Evolutionary conservation across 2,329 filamentous ascomycete species (phyloP), one percentile per base, ranked within the genome.

Genomic region (Aureobasidium sp.): DNA sequence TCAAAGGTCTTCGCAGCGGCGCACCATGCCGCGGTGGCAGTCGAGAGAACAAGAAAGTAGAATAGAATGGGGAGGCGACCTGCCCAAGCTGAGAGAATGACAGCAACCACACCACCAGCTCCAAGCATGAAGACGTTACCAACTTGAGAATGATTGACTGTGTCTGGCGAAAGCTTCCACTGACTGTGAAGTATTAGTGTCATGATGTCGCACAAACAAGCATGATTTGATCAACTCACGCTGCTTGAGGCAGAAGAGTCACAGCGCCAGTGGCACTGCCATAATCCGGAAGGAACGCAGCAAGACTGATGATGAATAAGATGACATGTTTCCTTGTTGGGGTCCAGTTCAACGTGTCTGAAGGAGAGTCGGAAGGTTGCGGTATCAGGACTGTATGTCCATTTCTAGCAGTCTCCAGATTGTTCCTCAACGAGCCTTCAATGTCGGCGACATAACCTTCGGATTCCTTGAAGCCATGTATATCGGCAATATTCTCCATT

Each of bases 91-190:
- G 73, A 69, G 0, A 78, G 65, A 32, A 70, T 71, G 16, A 78
- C 75, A 9, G 73, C 70, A 32, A 77, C 66, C 8, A 77, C 62
- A 10, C 76, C 76, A 16, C 74, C 75, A 1, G 73, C 72, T 2
- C 77, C 77, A 1, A 78, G 66, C 73, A 76, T 76, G 67, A 78
- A 77, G 6, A 77, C 69, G 65, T 78, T 77, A 30, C 74, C 75
- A 21, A 73, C 74, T 52, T 74, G 71, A 0, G 71, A 73, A 57
- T 76, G 71, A 59, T 77, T 74, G 57, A 78, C 74, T 37, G 69
- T 63, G 58, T 75, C 72, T 10, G 69, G 65, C 5, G 70, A 70
- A 67, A 76, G 73, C 27, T 69, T 63, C 75, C 75, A 77, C 41
- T 69, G 65, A 21, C 55, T 65, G 27, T 5, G 16, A 4, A 27